Percentiles rank a stretch among this genome's conserved stretches.
Evolutionary conservation across 768 basidiomycete genomes (phyloP).

Genomic region (Suillus subalutaceus): DNA sequence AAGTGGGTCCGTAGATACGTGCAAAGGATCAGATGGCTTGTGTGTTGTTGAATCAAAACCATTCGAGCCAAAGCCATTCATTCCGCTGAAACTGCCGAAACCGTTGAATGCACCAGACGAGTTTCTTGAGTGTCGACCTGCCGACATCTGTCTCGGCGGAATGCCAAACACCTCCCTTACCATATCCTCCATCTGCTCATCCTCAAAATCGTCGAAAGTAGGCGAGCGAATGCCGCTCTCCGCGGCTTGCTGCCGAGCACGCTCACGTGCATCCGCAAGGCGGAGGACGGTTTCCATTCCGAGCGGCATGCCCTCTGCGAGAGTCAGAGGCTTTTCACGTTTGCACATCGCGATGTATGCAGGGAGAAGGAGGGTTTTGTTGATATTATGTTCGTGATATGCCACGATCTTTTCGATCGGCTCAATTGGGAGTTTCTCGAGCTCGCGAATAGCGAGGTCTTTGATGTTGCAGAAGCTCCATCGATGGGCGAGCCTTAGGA

Average conservation of each 20-base stretch:
- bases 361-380: conserved; percentile 49
- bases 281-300: conserved; percentile 57
- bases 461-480: conserved; percentile 61
- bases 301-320: conserved; percentile 58
- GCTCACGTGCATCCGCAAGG: conserved; percentile 58
- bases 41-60: background rate
- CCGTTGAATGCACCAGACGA: background rate
- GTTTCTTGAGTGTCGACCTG: conserved; percentile 1
- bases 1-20: background rate
- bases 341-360: conserved; percentile 55
- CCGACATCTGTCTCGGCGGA: background rate
- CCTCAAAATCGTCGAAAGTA: conserved; percentile 26
- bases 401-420: conserved; percentile 57
- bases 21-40: background rate
- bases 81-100: background rate
- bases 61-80: conserved; percentile 6
- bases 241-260: conserved; percentile 37
- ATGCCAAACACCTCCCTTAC: conserved; percentile 36
- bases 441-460: conserved; percentile 54
- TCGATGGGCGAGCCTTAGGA: conserved; percentile 53
- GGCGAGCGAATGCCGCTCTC: conserved; percentile 32
- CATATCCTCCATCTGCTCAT: conserved; percentile 30
- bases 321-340: conserved; percentile 51
- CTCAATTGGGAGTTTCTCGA: conserved; percentile 48
- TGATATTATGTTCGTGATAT: conserved; percentile 57